A percentile compares a stretch with the other conserved stretches of the same genome.
These are phyloP conservation scores for Croton laevigatus DNA, from an alignment of 441 rosid species.

Conservation along the genomic window DNA sequence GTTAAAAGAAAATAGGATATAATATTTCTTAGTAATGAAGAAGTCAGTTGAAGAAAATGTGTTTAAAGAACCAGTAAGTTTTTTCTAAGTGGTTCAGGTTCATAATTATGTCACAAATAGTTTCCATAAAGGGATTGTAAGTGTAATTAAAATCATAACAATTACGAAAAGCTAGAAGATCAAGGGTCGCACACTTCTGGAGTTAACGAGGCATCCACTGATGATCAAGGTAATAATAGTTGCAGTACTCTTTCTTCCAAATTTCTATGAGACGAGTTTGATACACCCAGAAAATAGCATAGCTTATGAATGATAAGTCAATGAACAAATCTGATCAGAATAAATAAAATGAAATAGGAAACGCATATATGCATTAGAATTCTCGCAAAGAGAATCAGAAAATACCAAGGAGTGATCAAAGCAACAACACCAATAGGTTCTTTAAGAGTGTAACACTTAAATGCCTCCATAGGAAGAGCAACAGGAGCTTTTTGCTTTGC, in stretches of 20 bases:
- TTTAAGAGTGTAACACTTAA: conserved; percentile 70
- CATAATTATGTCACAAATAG: background rate
- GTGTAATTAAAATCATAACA: background rate
- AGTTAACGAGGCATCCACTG: background rate
- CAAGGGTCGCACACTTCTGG: conserved; percentile 5
- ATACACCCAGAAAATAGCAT: background rate
- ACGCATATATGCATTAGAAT: background rate
- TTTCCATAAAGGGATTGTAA: background rate
- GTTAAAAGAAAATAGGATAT: background rate
- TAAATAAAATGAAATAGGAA: background rate
- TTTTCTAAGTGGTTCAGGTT: background rate
- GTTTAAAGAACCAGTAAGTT: background rate
- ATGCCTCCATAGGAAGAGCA: conserved; percentile 79
- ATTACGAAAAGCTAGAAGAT: background rate
- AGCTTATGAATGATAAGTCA: background rate
- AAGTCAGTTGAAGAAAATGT: background rate
- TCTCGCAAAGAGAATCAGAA: conserved; percentile 14
- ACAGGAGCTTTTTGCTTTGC: conserved; percentile 83
- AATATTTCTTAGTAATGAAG: background rate
- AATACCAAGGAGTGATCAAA: conserved; percentile 93
- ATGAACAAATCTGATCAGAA: background rate
- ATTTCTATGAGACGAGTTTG: background rate
- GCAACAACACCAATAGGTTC: conserved; percentile 98
- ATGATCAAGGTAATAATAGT: background rate
- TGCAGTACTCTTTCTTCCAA: conserved; percentile 10